A percentile compares a stretch with the other conserved stretches of the same genome.
Conservation (phyloP, 768 basidiomycete genomes). For the Kwoniella botswanensis region DNA sequence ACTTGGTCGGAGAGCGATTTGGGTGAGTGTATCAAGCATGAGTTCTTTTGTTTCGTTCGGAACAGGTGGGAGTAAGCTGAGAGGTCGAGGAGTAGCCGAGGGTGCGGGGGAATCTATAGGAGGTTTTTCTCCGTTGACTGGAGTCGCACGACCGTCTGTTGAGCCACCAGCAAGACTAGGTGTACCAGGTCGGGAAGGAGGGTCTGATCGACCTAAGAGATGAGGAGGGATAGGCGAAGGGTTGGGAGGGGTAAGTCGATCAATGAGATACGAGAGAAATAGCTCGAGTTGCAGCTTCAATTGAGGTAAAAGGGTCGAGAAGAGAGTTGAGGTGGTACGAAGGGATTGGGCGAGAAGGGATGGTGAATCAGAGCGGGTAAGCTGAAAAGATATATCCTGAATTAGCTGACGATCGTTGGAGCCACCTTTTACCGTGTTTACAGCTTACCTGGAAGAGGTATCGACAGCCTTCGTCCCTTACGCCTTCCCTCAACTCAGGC, state of each 20-base stretch:
- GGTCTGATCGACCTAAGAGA: slow-evolving; percentile 23
- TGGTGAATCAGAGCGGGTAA: slow-evolving; percentile 86
- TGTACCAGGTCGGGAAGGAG: slow-evolving; percentile 34
- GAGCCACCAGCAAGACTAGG: slow-evolving; percentile 23
- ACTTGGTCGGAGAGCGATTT: slow-evolving; percentile 78
- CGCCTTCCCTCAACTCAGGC: slow-evolving; percentile 74
- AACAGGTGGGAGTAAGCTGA: slow-evolving; percentile 65
- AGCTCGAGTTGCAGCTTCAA: slow-evolving; percentile 95
- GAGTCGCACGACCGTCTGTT: slow-evolving; percentile 63
- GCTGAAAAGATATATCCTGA: slow-evolving; percentile 46
- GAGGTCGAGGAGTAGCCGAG: slow-evolving; percentile 57
- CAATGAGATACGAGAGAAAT: slow-evolving; percentile 90
- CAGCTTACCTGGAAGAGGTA: slow-evolving; percentile 77
- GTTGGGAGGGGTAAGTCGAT: slow-evolving; percentile 71
- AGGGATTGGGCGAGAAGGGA: slow-evolving; percentile 78
- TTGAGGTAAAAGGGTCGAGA: slow-evolving; percentile 81
- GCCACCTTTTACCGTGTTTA: neutral
- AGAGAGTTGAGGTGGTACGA: slow-evolving; percentile 83
- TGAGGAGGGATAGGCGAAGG: slow-evolving; percentile 45
- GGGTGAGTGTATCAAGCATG: slow-evolving; percentile 82
- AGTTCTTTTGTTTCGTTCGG: slow-evolving; percentile 85
- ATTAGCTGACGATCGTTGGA: slow-evolving; percentile 9
- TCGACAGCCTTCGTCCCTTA: slow-evolving; percentile 90
- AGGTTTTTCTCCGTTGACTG: slow-evolving; percentile 56
- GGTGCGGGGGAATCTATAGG: slow-evolving; percentile 56